Evolutionary conservation across 2,329 filamentous ascomycete genomes (phyloP).

Genomic region (Cladophialophora immunda): DNA sequence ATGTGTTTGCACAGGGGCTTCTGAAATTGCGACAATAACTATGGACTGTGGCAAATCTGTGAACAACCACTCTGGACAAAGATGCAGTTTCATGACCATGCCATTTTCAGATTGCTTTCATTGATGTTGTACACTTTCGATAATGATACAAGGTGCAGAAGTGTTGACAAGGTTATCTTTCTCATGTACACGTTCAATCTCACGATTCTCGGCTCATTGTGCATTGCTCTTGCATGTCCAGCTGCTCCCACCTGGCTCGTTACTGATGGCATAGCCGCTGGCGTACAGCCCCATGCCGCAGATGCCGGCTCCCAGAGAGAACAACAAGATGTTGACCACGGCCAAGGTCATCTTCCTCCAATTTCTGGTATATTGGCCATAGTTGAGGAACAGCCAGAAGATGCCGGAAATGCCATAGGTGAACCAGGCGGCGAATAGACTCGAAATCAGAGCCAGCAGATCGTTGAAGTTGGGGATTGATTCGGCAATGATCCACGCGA

Average conservation of each 20-base stretch:
- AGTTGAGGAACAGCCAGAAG: conserved; percentile 49
- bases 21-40: background rate
- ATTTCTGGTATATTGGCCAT: conserved; percentile 45
- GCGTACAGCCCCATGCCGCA: conserved; percentile 54
- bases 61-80: background rate
- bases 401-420: conserved; percentile 55
- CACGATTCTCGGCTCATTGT: conserved; percentile 6
- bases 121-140: background rate
- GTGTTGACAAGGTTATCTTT: background rate
- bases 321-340: conserved; percentile 26
- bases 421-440: conserved; percentile 74
- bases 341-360: conserved; percentile 44
- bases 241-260: conserved; percentile 46
- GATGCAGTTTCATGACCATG: background rate
- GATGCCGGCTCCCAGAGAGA: conserved; percentile 28
- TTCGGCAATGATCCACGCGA: conserved; percentile 74
- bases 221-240: conserved; percentile 52
- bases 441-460: conserved; percentile 69
- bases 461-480: conserved; percentile 75
- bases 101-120: background rate
- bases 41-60: background rate
- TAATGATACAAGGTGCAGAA: background rate
- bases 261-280: conserved; percentile 50
- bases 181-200: background rate
- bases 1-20: background rate